These are phyloP conservation scores for Myrica gale DNA, from an alignment of 306 rosid species.

Conservation along the genomic window DNA sequence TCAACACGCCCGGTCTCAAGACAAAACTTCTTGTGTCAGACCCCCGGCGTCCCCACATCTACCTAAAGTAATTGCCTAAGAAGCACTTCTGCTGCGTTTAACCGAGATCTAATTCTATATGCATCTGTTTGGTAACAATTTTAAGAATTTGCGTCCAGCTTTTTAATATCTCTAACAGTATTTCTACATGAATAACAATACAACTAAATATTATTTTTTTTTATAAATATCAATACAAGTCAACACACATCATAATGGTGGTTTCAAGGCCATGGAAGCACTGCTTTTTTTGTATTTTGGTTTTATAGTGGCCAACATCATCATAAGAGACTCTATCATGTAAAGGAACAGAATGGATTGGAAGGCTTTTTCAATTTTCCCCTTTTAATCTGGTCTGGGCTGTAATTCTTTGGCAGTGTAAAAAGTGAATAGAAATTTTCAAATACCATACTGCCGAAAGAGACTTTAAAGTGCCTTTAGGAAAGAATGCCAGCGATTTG, in stretches of 20 bases:
- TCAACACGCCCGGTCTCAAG: not conserved
- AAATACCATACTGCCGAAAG: slow-evolving; percentile 39
- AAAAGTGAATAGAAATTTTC: slow-evolving; percentile 11
- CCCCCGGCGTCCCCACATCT: too few species aligned
- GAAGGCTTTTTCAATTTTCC: not conserved
- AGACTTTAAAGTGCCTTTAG: slow-evolving; percentile 31
- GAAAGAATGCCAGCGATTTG: not conserved
- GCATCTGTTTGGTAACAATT: too few species aligned
- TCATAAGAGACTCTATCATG: not conserved
- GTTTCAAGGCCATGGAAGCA: not conserved
- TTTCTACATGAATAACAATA: too few species aligned
- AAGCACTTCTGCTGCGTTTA: too few species aligned
- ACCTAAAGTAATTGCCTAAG: too few species aligned
- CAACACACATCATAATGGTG: not conserved
- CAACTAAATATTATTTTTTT: too few species aligned
- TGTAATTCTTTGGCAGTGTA: not conserved
- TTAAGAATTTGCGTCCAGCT: too few species aligned
- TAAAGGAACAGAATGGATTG: not conserved
- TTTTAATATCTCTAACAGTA: too few species aligned
- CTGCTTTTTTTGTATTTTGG: not conserved
- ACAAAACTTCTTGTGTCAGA: not conserved
- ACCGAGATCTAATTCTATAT: too few species aligned
- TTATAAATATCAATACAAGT: too few species aligned
- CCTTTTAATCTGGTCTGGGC: not conserved
- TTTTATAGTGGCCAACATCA: not conserved